Evolutionary conservation across 2,329 filamentous ascomycete genomes (phyloP).

Genomic region (Trichoderma simmonsii): DNA sequence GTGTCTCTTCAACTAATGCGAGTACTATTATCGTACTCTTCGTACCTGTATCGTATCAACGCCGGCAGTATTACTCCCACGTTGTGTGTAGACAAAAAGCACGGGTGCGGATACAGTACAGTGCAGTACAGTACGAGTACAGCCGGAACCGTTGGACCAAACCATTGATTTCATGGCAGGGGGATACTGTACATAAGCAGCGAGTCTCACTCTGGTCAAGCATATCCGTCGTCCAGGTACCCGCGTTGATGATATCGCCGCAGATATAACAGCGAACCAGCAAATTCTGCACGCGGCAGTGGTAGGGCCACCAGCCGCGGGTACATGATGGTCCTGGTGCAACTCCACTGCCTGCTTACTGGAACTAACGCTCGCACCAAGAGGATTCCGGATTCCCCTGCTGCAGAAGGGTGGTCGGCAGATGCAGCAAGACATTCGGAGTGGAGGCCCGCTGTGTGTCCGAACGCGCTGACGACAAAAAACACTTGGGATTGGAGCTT

Average conservation of each 20-base stretch:
- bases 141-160: background rate
- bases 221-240: background rate
- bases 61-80: background rate
- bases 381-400: slow-evolving; percentile 8
- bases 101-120: background rate
- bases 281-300: background rate
- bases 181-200: background rate
- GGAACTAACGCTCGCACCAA: background rate
- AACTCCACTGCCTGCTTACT: slow-evolving; percentile 12
- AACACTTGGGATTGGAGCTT: background rate
- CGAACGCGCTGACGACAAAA: slow-evolving; percentile 5
- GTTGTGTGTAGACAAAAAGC: background rate
- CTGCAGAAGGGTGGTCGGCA: slow-evolving; percentile 10
- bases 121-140: background rate
- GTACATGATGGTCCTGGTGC: background rate
- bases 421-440: slow-evolving; percentile 16
- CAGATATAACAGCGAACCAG: background rate
- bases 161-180: background rate
- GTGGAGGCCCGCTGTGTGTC: slow-evolving; percentile 5
- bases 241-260: background rate
- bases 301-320: background rate
- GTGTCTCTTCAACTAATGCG: background rate
- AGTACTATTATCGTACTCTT: background rate
- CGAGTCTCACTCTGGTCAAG: background rate
- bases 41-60: background rate